Evolutionary conservation across 805 yeast genomes (phyloP).

Genomic region (Candida oleophila): DNA sequence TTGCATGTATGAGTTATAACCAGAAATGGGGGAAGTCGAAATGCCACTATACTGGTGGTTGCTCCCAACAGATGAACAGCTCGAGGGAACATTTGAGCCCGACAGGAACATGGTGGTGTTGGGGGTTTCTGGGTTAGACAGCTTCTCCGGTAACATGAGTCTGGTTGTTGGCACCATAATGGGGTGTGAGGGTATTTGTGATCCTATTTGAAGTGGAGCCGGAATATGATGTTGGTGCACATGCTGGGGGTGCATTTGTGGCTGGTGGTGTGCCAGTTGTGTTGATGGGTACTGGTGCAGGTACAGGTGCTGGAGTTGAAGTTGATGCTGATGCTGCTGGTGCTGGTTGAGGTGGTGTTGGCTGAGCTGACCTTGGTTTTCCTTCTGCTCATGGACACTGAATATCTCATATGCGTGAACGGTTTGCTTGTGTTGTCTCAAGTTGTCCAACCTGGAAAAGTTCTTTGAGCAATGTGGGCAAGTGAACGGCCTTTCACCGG

Average conservation of each 20-base stretch:
- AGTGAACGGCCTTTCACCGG: conserved; percentile 91
- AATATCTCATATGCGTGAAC: conserved; percentile 45
- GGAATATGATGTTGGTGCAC: conserved; percentile 2
- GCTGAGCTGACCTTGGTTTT: conserved; percentile 4
- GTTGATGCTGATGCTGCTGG: conserved; percentile 1
- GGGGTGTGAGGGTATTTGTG: not conserved
- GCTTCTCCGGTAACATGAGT: conserved; percentile 2
- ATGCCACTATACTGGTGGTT: conserved; percentile 5
- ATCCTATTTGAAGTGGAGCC: conserved; percentile 6
- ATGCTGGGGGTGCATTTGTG: conserved; percentile 4
- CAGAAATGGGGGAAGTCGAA: conserved; percentile 2
- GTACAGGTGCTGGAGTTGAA: conserved; percentile 6
- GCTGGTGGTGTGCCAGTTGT: conserved; percentile 5
- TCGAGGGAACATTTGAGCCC: not conserved
- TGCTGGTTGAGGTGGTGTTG: conserved; percentile 2
- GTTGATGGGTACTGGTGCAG: conserved; percentile 3
- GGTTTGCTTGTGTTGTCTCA: conserved; percentile 89
- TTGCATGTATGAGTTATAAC: not conserved
- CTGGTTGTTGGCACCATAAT: not conserved
- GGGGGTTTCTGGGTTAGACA: conserved; percentile 3
- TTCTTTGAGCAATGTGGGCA: conserved; percentile 79
- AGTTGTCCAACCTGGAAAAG: conserved; percentile 81
- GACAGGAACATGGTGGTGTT: conserved; percentile 1
- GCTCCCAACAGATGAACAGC: not conserved
- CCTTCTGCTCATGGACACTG: conserved; percentile 7